Percentiles rank a stretch among this genome's conserved stretches.
Conservation (phyloP, 352 stramenopile species). For the Globisporangium cederbergense region DNA sequence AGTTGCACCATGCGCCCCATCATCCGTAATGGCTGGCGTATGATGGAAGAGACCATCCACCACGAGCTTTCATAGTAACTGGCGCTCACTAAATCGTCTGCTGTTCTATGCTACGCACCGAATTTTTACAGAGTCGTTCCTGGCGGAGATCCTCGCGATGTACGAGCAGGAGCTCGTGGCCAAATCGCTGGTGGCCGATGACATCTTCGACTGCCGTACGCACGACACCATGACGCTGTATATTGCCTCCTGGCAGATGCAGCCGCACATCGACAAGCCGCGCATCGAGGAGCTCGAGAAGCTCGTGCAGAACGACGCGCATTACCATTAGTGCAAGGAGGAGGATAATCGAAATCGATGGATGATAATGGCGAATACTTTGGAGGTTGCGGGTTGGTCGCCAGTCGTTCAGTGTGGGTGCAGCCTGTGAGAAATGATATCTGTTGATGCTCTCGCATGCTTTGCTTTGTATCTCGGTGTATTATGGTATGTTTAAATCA, state of each 20-base stretch:
- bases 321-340: constrained; percentile 31
- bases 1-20: not conserved
- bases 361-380: not conserved
- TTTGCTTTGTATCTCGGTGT: not conserved
- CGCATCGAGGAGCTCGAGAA: constrained; percentile 64
- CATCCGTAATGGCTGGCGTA: not conserved
- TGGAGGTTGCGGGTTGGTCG: not conserved
- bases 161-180: constrained; percentile 76
- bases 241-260: constrained; percentile 84
- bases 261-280: constrained; percentile 62
- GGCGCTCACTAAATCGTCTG: not conserved
- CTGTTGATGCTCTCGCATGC: not conserved
- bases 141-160: constrained; percentile 68
- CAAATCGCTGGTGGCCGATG: constrained; percentile 69
- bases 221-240: constrained; percentile 76
- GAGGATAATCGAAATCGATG: not conserved
- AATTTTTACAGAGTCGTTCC: constrained; percentile 38
- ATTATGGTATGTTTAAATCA: not conserved
- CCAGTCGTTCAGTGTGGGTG: not conserved
- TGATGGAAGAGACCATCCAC: not conserved
- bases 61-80: not conserved
- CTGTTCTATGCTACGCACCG: not conserved
- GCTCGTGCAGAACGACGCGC: constrained; percentile 56
- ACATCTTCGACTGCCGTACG: constrained; percentile 63
- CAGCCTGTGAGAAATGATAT: constrained; percentile 3